Conservation (phyloP, 23 red algal genomes). For the Chondrus crispus region DNA sequence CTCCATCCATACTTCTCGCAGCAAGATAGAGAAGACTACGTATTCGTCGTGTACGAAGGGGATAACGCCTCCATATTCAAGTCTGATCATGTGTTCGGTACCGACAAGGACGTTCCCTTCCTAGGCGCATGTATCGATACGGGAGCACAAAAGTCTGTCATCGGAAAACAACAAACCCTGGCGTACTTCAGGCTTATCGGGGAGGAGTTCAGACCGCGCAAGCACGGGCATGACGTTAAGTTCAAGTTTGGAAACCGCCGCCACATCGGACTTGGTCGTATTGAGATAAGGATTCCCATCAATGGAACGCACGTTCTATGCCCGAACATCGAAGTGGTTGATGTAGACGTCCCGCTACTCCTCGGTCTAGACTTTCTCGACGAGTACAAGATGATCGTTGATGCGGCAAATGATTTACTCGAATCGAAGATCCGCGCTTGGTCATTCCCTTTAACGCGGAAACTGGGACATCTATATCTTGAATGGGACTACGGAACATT, state of each 20-base stretch:
- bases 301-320: not conserved
- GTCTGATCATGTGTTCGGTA: not conserved
- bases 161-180: not conserved
- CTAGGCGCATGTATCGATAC: constrained; percentile 19
- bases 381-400: not conserved
- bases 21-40: too few relatives aligned
- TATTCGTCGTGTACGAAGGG: too few relatives aligned
- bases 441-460: not conserved
- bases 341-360: not conserved
- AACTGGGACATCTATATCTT: not conserved
- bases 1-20: too few relatives aligned
- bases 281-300: not conserved
- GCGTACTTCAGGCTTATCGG: not conserved
- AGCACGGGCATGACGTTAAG: not conserved
- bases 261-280: not conserved
- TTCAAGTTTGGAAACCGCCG: constrained; percentile 5
- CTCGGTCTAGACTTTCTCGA: not conserved
- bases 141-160: not conserved
- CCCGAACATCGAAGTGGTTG: not conserved
- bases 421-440: not conserved
- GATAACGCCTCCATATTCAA: too few relatives aligned
- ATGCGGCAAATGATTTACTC: not conserved
- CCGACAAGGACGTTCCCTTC: not conserved
- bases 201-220: not conserved
- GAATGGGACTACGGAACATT: not conserved